phyloP scores from a whole-genome alignment of 73 alveolate genomes.

The Paramecium bursaria region DNA sequence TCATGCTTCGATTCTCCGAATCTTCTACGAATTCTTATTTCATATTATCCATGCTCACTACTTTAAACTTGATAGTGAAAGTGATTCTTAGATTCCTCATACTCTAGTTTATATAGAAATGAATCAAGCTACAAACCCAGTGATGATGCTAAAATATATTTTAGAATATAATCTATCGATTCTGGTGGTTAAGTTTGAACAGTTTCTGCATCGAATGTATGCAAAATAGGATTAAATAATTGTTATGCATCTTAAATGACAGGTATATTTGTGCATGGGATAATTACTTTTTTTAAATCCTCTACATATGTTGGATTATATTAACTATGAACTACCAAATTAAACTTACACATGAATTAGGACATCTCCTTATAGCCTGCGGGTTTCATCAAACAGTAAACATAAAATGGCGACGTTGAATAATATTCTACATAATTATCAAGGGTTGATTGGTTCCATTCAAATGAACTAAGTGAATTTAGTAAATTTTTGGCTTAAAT shows the following conservation, averaged over 20 bases:
- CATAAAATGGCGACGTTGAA: not conserved
- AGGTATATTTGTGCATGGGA: slow-evolving; percentile 13
- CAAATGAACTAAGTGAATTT: slow-evolving; percentile 14
- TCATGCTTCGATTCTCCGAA: not conserved
- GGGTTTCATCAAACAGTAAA: slow-evolving; percentile 27
- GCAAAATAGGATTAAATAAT: not conserved
- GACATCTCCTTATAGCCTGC: slow-evolving; percentile 51
- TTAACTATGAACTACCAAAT: not conserved
- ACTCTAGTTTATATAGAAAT: not conserved
- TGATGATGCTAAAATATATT: slow-evolving; percentile 15
- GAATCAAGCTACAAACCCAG: slow-evolving; percentile 8
- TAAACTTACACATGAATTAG: not conserved
- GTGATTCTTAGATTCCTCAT: slow-evolving; percentile 9
- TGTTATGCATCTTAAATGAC: not conserved
- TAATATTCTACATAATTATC: not conserved
- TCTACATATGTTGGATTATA: not conserved
- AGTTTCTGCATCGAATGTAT: slow-evolving; percentile 46
- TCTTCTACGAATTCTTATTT: slow-evolving; percentile 29
- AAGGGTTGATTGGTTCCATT: not conserved
- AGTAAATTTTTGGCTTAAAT: not conserved
- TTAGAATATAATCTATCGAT: not conserved
- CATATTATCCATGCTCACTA: slow-evolving; percentile 24
- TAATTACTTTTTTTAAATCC: not conserved
- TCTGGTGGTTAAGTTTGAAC: not conserved
- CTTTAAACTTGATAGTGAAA: slow-evolving; percentile 26